phyloP scores from a whole-genome alignment of 768 basidiomycete species.

The Porpolomopsis calyptriformis region DNA sequence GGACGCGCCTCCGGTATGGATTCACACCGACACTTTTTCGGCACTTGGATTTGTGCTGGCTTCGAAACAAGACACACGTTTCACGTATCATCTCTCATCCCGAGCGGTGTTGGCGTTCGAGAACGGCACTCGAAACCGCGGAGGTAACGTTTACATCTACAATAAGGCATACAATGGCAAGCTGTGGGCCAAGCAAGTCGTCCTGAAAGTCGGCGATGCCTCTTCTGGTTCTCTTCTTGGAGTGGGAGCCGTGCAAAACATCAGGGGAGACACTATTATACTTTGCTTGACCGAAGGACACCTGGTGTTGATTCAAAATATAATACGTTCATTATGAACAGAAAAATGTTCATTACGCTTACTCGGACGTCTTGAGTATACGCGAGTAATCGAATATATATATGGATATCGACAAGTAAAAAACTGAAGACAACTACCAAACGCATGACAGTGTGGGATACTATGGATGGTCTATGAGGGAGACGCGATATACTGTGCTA shows the following conservation, averaged over 20 bases:
- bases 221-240: constrained; percentile 69
- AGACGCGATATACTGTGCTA: constrained; percentile 7
- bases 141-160: constrained; percentile 84
- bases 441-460: constrained; percentile 7
- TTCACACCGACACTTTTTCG: constrained; percentile 72
- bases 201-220: constrained; percentile 65
- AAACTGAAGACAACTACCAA: constrained; percentile 5
- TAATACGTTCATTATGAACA: constrained; percentile 1
- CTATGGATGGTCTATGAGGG: constrained; percentile 1
- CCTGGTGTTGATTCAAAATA: constrained; percentile 42
- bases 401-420: neutral
- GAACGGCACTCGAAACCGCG: constrained; percentile 51
- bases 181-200: constrained; percentile 67
- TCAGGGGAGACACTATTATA: constrained; percentile 30
- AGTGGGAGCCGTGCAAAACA: constrained; percentile 41
- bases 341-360: neutral
- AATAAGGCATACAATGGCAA: constrained; percentile 41
- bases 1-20: constrained; percentile 38
- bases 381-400: neutral
- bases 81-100: constrained; percentile 61
- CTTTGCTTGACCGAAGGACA: constrained; percentile 71
- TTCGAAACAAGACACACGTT: constrained; percentile 82
- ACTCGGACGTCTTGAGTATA: neutral
- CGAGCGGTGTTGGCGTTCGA: constrained; percentile 74
- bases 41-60: constrained; percentile 91